Conservation (phyloP, 495 filamentous ascomycete species). For the Podospora bellae-mahoneyi region DNA sequence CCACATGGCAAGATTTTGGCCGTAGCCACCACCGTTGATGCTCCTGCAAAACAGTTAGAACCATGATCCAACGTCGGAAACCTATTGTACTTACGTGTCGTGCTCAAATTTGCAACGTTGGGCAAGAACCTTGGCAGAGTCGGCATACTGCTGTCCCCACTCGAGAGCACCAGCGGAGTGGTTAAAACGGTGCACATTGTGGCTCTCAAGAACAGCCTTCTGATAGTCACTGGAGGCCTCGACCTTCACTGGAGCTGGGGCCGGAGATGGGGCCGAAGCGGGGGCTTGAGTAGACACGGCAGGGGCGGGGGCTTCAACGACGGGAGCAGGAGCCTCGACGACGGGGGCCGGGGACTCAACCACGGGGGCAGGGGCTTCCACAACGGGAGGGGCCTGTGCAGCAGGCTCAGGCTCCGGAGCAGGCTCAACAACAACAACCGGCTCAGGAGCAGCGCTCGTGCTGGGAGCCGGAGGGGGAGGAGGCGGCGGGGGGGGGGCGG, state of each 20-base stretch:
- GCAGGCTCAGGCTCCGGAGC: constrained; percentile 16
- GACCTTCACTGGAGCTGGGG: constrained; percentile 18
- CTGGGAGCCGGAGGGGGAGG: constrained; percentile 22
- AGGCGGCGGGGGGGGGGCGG: constrained; percentile 11
- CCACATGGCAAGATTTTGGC: constrained; percentile 75
- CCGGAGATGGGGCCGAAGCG: constrained; percentile 15
- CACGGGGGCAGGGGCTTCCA: constrained; percentile 6
- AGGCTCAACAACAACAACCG: constrained; percentile 8
- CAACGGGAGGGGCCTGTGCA: constrained; percentile 11
- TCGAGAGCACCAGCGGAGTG: constrained; percentile 64
- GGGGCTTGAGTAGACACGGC: background rate
- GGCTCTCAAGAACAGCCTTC: constrained; percentile 55
- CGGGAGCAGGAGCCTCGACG: constrained; percentile 11
- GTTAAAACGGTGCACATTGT: constrained; percentile 84
- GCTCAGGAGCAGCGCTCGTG: constrained; percentile 11
- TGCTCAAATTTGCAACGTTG: constrained; percentile 67
- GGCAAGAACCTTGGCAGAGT: constrained; percentile 53
- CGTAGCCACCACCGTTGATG: constrained; percentile 63
- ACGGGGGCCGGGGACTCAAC: constrained; percentile 13
- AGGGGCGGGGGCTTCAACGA: constrained; percentile 11
- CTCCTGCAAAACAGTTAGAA: constrained; percentile 29
- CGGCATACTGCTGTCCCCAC: constrained; percentile 61
- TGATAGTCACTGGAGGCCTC: constrained; percentile 30
- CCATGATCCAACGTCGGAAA: background rate
- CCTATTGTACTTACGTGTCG: constrained; percentile 59